phyloP scores from a whole-genome alignment of 2,329 filamentous ascomycete genomes.

The Aureobasidium sp. region DNA sequence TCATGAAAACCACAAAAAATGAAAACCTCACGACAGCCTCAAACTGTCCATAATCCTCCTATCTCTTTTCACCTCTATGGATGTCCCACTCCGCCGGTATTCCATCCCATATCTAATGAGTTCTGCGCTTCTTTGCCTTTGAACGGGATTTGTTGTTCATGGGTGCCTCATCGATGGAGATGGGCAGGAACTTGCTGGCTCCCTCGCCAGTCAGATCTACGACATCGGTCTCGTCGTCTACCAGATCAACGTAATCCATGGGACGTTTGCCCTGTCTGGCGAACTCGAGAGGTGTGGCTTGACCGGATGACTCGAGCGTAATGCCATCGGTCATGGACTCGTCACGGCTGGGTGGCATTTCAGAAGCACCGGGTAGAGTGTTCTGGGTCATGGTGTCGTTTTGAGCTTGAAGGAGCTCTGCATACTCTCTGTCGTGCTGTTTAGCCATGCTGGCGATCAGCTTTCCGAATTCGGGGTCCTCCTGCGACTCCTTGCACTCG shows the following conservation, averaged over 20 bases:
- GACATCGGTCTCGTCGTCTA: background rate
- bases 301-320: conserved; percentile 4
- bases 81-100: background rate
- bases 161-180: background rate
- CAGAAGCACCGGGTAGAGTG: background rate
- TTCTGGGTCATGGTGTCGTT: background rate
- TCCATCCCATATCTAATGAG: conserved; percentile 1
- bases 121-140: conserved; percentile 2
- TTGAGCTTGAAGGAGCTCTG: background rate
- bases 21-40: background rate
- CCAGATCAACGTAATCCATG: background rate
- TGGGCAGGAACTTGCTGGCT: background rate
- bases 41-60: background rate
- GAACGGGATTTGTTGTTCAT: background rate
- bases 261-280: background rate
- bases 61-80: background rate
- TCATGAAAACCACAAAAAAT: background rate
- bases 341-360: background rate
- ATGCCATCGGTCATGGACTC: conserved; percentile 5
- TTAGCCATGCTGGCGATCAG: background rate
- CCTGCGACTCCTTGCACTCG: conserved; percentile 32
- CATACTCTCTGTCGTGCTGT: background rate
- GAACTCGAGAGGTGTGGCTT: background rate
- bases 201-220: background rate
- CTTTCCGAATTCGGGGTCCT: conserved; percentile 16